Base-by-base conservation (phyloP, 495 filamentous ascomycete genomes). In the Neurospora africana region DNA sequence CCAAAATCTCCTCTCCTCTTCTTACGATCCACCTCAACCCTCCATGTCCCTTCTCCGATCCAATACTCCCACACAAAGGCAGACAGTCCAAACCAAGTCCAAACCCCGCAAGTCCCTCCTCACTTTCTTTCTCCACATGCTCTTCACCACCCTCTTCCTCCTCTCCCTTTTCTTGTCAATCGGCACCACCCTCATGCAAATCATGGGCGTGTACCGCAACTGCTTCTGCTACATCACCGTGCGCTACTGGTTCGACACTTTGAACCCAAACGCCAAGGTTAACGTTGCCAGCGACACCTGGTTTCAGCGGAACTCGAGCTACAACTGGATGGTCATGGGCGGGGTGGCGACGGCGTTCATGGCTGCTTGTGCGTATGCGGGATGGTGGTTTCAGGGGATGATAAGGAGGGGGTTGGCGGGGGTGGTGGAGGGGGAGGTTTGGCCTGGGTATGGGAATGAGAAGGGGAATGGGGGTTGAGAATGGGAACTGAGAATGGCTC, bases 201-300 rank as follows among this genome's bases (percentile, higher is more conserved):
- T 84, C 5, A 58, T 82, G 0, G 82, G 82, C 1, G 78, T 84
- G 1, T 84, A 78, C 58, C 73, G 81, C 5, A 84, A 81, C 47
- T 83, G 82, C 38, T 71, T 75, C 33, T 81, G 79, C 21, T 75
- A 74, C 37, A 38, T 72, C 23, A 43, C 69, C 4, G 37, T 71
- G 27, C 4, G 0, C 6, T 65, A 65, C 53, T 65, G 68, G 35
- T 21, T 69, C 4, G 9, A 40, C 68, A 40, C 38, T 15, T 69
- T 13, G 2, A 3, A 65, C 53, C 53, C 53, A 7, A 13, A 58
- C 11, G 38, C 37, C 38, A 11, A 4, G 21, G 69, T 40, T 10
- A 43, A 30, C n/a, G 38, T 43, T 10, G 41, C 27, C 1, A 70
- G 27, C 38, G 27, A 47, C 15, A 43, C 69, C 0, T 38, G 21